Evolutionary conservation across 805 yeast genomes (phyloP).

Genomic region (Hanseniaspora occidentalis): DNA sequence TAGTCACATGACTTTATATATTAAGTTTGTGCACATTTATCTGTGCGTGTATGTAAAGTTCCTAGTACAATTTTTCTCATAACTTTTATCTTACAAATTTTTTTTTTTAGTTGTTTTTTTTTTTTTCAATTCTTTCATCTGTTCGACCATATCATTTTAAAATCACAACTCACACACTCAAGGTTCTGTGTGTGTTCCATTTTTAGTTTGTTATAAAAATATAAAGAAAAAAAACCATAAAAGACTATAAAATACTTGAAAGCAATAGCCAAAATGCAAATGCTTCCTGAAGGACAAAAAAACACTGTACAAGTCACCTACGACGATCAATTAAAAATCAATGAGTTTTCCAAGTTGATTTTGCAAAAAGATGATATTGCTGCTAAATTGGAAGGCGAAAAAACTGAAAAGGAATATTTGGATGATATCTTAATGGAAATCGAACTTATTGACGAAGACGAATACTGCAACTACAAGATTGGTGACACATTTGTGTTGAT

Average conservation of each 20-base stretch:
- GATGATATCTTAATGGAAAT: constrained; percentile 79
- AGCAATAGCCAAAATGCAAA: constrained; percentile 12
- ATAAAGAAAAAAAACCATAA: neutral
- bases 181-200: neutral
- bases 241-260: neutral
- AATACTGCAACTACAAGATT: constrained; percentile 57
- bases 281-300: constrained; percentile 31
- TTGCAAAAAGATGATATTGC: constrained; percentile 50
- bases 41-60: too few relatives aligned
- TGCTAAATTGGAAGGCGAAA: constrained; percentile 34
- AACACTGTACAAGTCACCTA: constrained; percentile 28
- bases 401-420: constrained; percentile 71
- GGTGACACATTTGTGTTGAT: constrained; percentile 63
- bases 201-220: too few relatives aligned
- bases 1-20: too few relatives aligned
- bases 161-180: too few relatives aligned
- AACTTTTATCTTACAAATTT: too few relatives aligned
- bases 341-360: constrained; percentile 75
- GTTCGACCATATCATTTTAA: too few relatives aligned
- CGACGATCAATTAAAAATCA: constrained; percentile 81
- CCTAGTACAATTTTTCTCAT: too few relatives aligned
- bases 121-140: too few relatives aligned
- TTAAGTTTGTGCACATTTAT: too few relatives aligned
- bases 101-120: too few relatives aligned
- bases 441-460: constrained; percentile 74